Conservation (phyloP, 2,329 filamentous ascomycete species). For the Penicillium griseofulvum region DNA sequence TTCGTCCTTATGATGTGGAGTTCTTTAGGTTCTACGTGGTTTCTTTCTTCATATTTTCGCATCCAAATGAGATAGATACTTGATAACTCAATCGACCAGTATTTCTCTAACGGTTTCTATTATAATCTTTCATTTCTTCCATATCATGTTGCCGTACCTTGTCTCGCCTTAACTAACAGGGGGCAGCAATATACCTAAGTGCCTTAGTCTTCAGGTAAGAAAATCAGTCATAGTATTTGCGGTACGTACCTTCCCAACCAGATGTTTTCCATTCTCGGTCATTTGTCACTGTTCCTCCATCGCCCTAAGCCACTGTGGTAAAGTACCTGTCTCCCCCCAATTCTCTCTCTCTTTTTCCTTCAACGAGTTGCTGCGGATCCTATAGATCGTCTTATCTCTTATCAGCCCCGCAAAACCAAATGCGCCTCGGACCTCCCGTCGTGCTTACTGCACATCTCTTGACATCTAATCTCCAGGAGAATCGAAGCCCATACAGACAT, state of each 20-base stretch:
- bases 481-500: background rate
- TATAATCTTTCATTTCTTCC: background rate
- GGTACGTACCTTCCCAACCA: background rate
- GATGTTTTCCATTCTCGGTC: background rate
- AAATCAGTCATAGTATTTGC: too few species aligned
- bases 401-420: slow-evolving; percentile 9
- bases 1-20: background rate
- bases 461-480: background rate
- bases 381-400: slow-evolving; percentile 7
- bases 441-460: background rate
- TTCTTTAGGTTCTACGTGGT: background rate
- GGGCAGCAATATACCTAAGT: background rate
- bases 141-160: background rate
- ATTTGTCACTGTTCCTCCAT: too few species aligned
- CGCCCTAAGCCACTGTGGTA: too few species aligned
- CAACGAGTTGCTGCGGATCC: background rate
- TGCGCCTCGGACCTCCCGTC: background rate
- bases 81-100: too few species aligned
- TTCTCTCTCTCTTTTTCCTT: too few species aligned
- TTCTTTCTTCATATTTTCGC: background rate
- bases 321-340: too few species aligned
- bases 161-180: background rate
- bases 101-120: background rate
- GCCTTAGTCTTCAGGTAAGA: too few species aligned
- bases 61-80: background rate